Evolutionary conservation across 73 alveolate species (phyloP), one percentile per base, ranked within the genome.

Genomic region (Diophrys sp.): DNA sequence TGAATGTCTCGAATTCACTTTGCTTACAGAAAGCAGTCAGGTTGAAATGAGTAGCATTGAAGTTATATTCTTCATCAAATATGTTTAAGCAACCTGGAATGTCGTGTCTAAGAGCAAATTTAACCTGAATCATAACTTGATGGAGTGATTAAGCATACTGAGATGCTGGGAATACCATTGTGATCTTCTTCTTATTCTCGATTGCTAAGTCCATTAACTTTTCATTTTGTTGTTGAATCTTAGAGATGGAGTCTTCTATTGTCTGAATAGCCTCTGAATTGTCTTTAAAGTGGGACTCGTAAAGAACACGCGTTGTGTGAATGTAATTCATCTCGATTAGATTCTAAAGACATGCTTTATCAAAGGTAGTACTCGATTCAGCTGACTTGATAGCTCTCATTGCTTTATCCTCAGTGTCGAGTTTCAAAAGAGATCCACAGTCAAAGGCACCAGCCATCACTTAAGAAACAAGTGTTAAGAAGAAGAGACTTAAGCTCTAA

Each of bases 91-190:
- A 83, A 1, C 82, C 85, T 0, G 91, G 91, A 24, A 80, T 23
- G 78, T 83, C 82, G 25, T 62, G 33, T 30, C 91, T 44, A 8
- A 74, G 2, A 14, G 91, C 77, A 27, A 44, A 76, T 56, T 83
- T 83, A 0, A 75, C 75, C 23, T 67, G 53, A 23, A 83, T 14
- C 34, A 24, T 75, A 1, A 75, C 77, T 11, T 71, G 30, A 33
- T 83, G 77, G 25, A 75, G 26, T 25, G 77, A 57, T 56, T 83
- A 57, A 0, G 91, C 91, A 85, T 85, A 83, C 77, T 76, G 87
- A 23, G 84, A 84, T 0, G 97, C 97, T 1, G 97, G 97, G 23
- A 71, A 31, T 2, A 68, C 75, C 75, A 68, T 68, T 5, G 75
- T 31, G 56, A 68, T 28, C 24, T 68, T 14, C 25, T 68, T 31